phyloP scores from a whole-genome alignment of 1,284 basidiomycete genomes.

The Melampsora larici-populina region DNA sequence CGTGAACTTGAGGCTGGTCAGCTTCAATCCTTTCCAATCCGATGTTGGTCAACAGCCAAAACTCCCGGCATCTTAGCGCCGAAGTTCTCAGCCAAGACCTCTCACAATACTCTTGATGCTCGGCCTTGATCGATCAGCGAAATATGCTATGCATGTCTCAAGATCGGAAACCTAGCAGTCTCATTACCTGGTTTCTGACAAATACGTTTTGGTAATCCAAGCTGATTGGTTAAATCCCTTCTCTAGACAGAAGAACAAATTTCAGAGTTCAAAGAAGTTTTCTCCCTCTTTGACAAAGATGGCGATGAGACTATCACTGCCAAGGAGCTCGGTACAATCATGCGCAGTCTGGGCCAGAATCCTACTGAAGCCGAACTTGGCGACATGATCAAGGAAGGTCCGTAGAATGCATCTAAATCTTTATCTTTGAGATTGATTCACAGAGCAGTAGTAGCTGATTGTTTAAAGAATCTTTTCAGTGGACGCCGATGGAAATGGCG shows the following conservation, averaged over 20 bases:
- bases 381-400: constrained; percentile 92
- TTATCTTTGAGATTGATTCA: background rate
- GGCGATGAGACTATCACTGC: constrained; percentile 96
- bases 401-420: background rate
- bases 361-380: constrained; percentile 91
- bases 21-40: background rate
- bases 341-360: constrained; percentile 95
- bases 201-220: too few species aligned
- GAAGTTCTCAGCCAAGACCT: too few species aligned
- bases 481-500: constrained; percentile 68
- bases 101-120: too few species aligned
- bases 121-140: too few species aligned
- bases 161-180: too few species aligned
- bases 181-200: too few species aligned
- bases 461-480: constrained; percentile 50
- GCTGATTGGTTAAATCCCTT: background rate
- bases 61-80: too few species aligned
- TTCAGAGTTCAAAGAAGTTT: constrained; percentile 74
- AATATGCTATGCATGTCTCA: too few species aligned
- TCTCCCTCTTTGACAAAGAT: constrained; percentile 88
- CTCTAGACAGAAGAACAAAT: constrained; percentile 68
- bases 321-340: constrained; percentile 90
- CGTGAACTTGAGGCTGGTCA: background rate
- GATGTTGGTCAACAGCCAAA: background rate
- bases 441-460: background rate